Base-by-base conservation (phyloP, 441 rosid species). In the Eruca vesicaria region DNA sequence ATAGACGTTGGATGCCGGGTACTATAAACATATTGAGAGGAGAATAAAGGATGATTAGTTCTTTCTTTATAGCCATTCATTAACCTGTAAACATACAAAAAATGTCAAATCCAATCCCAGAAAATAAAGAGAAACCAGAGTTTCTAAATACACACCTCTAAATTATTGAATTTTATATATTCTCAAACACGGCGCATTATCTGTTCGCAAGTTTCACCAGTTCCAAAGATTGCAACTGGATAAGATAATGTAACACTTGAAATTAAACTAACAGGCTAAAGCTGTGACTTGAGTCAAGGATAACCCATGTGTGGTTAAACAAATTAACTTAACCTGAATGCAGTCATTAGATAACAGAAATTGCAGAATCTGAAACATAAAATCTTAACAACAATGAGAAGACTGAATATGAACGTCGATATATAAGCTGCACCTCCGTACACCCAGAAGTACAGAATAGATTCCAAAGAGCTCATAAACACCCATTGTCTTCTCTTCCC, bases 151-250 rank as follows among this genome's bases (percentile, higher is more conserved):
- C 81, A 11, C 71, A 87, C 94, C 89, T 87, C 85, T 78, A 89
- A 82, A 6, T 77, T 85, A 72, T 89, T 82, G 63, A 73, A 80
- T 67, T 85, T 87, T 62, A 89, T 81, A 68, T 89, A 83, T 52
- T 89, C 89, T 90, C 92, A 89, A 33, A 89, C 88, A 56, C 72
- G 82, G 28, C 66, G 79, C 32, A 76, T 71, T 1, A 83, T 87
- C 16, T 87, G 87, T 9, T 81, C 29, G 2, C 72, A 82, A 20
- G 80, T 80, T 88, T 77, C 88, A 60, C 71, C 89, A 32, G 84
- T 73, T 23, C 83, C 92, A 59, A 89, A 82, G 73, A 84, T 86
- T 35, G 88, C 85, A 70, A 87, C 87, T 10, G 85, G 82, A 69
- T 87, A 88, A 72, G 94, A 89, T 81, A 89, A n/a, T n/a, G 83